Base-by-base conservation (phyloP, 768 basidiomycete species). In the Boletellus emodensis region DNA sequence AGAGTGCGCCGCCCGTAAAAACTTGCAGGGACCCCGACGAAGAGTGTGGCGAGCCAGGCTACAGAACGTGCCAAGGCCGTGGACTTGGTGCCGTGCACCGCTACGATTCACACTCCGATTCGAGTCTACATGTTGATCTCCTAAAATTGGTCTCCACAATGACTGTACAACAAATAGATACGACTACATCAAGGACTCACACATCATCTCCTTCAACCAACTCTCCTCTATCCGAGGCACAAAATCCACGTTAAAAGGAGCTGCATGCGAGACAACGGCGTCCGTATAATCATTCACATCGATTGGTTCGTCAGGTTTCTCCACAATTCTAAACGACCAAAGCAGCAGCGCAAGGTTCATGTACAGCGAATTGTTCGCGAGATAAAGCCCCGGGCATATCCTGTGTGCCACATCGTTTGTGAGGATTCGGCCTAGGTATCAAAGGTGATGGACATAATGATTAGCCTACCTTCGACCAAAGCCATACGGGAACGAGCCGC, bases 381-480 rank as follows among this genome's bases (percentile, higher is more conserved):
- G 73, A 61, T 82, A 71, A 51, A 75, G 76, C 1, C 83, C 83
- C 0, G 82, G 83, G 47, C 83, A 86, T 2, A 83, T 73, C 35
- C 83, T 78, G 14, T 34, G 22, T 4, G 20, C 5, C 8, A 17
- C 1, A 4, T 14, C 22, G n/a, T 42, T 39, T n/a, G n/a, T n/a
- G n/a, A 35, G 17, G 26, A 20, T 13, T 17, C 6, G 4, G 38
- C 13, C 1, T n/a, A 5, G 26, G 12, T 20, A 32, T 20, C 9
- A 18, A 6, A n/a, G 10, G 13, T 1, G 20, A 46, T 30, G 3
- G 39, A 40, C 12, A 18, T 18, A 30, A 26, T 3, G 15, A 39
- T 48, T 10, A 20, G 22, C 52, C 12, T 40, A 67, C 71, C 62
- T 56, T 50, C 79, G 60, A 8, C 80, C 81, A 54, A 78, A 82